A percentile compares a stretch with the other conserved stretches of the same genome.
Conservation (phyloP, 2,329 filamentous ascomycete genomes). For the Parastagonospora nodorum region DNA sequence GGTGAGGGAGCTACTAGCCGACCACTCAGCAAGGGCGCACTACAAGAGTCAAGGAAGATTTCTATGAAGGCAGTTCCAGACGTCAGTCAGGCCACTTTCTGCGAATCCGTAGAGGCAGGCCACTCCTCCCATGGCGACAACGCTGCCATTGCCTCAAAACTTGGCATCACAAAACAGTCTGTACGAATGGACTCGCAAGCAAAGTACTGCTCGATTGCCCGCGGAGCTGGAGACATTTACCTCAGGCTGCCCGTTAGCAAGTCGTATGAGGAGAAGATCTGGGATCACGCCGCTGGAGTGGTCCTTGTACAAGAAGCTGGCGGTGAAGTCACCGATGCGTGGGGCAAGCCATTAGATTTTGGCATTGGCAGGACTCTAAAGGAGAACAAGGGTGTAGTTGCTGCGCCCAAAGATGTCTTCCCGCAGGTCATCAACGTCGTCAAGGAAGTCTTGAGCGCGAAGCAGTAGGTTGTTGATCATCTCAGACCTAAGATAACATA, state of each 20-base stretch:
- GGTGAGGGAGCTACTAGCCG: conserved; percentile 82
- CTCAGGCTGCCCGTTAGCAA: conserved; percentile 83
- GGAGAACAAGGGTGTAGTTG: conserved; percentile 92
- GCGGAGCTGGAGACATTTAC: conserved; percentile 94
- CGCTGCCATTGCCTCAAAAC: conserved; percentile 77
- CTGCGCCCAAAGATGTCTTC: conserved; percentile 79
- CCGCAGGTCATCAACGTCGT: conserved; percentile 78
- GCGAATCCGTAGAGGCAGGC: conserved; percentile 91
- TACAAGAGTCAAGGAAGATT: conserved; percentile 67
- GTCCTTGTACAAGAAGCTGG: conserved; percentile 93
- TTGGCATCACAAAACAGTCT: conserved; percentile 86
- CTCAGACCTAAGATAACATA: no score
- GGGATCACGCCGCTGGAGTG: conserved; percentile 97
- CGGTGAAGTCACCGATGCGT: conserved; percentile 86
- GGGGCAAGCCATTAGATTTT: conserved; percentile 86
- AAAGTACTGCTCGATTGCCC: conserved; percentile 94
- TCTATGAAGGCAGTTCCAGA: conserved; percentile 78
- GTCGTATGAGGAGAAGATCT: conserved; percentile 98
- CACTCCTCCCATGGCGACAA: conserved; percentile 92
- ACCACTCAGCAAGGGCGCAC: conserved; percentile 64
- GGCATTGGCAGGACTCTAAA: conserved; percentile 81
- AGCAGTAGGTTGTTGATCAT: conserved; percentile 12
- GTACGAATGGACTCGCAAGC: conserved; percentile 98
- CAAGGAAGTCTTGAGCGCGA: conserved; percentile 70
- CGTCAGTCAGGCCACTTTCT: conserved; percentile 84